Conservation (phyloP, 1,284 basidiomycete species). For the Marasmius fiardii region DNA sequence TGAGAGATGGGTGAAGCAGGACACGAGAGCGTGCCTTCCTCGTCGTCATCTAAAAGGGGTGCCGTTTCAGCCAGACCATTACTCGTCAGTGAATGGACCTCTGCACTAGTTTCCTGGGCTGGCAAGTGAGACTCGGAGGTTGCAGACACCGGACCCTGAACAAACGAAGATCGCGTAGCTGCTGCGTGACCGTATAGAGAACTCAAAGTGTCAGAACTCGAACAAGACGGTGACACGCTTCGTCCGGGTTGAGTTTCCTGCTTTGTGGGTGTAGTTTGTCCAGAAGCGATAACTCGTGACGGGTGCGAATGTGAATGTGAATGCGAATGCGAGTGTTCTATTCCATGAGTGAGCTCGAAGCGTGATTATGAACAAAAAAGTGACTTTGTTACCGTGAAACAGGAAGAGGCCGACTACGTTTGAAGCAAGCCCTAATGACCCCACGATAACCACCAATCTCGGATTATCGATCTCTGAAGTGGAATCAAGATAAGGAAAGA, state of each 20-base stretch:
- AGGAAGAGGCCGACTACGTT: constrained; percentile 94
- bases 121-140: no score
- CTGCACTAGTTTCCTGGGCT: no score
- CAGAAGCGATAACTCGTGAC: no score
- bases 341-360: constrained; percentile 9
- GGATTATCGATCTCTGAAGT: constrained; percentile 83
- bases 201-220: constrained; percentile 45
- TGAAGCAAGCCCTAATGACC: constrained; percentile 84
- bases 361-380: constrained; percentile 6
- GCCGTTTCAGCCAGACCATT: constrained; percentile 30
- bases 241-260: constrained; percentile 20
- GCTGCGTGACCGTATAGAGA: constrained; percentile 85
- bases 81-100: no score
- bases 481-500: constrained; percentile 4
- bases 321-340: constrained; percentile 75
- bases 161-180: constrained; percentile 84
- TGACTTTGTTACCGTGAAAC: constrained; percentile 76
- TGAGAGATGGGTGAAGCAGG: constrained; percentile 8
- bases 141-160: constrained; percentile 49
- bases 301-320: constrained; percentile 33
- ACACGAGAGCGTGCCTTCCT: not conserved
- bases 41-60: constrained; percentile 30
- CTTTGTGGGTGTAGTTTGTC: constrained; percentile 23
- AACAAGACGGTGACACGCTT: constrained; percentile 36
- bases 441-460: constrained; percentile 87